Evolutionary conservation across 2,329 filamentous ascomycete genomes (phyloP).

Genomic region (Sarocladiaceae sp.): DNA sequence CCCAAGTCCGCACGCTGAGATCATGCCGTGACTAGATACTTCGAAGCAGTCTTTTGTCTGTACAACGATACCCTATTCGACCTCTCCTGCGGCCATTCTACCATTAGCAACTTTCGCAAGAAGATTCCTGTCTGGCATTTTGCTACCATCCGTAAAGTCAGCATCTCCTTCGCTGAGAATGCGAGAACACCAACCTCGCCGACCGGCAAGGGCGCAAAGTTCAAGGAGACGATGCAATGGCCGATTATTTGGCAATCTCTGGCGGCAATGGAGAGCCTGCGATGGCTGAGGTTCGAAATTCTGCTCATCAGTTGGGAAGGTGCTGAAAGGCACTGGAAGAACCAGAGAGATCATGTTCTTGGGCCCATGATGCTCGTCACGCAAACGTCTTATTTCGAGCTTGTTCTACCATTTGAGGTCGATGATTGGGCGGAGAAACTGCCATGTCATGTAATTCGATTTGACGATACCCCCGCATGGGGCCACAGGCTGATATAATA

Average conservation of each 20-base stretch:
- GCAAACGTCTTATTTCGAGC: not conserved
- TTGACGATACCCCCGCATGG: not conserved
- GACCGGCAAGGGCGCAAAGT: not conserved
- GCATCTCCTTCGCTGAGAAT: not conserved
- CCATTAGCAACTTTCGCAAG: not conserved
- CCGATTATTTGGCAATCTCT: not conserved
- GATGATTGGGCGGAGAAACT: not conserved
- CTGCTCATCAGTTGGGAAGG: not conserved
- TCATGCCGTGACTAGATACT: not conserved
- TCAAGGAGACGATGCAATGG: not conserved
- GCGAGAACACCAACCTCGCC: not conserved
- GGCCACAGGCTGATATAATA: not conserved
- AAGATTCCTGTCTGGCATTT: not conserved
- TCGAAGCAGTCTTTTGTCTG: not conserved
- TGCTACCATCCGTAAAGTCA: not conserved
- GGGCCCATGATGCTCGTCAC: not conserved
- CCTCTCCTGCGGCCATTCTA: not conserved
- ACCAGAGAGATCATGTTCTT: not conserved
- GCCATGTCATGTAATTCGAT: not conserved
- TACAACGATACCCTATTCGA: not conserved
- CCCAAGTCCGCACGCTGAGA: not conserved
- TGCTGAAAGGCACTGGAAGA: not conserved
- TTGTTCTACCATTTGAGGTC: not conserved
- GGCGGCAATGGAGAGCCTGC: not conserved
- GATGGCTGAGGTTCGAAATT: not conserved